phyloP scores from a whole-genome alignment of 129 eudicot genomes.

The Sambucus nigra region DNA sequence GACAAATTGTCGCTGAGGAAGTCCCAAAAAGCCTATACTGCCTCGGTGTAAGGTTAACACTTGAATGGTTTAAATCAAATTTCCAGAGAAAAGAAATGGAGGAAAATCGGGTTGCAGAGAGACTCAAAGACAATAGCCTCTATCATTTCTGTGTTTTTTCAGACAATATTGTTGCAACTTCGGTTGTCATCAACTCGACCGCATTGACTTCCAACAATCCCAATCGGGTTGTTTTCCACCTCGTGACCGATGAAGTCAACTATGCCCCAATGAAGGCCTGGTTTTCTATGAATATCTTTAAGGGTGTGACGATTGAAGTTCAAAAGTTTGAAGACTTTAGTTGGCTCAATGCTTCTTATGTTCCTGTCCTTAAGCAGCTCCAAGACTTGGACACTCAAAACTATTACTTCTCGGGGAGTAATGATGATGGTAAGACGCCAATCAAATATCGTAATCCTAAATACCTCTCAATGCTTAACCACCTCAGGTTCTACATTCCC shows the following conservation, averaged over 20 bases:
- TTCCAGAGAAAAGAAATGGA: constrained; percentile 9
- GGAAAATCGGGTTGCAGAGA: constrained; percentile 7
- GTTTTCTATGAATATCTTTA: constrained; percentile 37
- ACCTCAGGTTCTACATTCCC: constrained; percentile 49
- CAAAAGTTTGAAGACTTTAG: constrained; percentile 44
- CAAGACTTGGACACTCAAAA: constrained; percentile 39
- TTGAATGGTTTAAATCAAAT: constrained; percentile 34
- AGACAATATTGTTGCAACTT: constrained; percentile 46
- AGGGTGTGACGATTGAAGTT: constrained; percentile 39
- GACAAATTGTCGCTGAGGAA: constrained; percentile 53
- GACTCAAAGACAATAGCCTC: constrained; percentile 36
- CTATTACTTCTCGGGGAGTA: constrained; percentile 42
- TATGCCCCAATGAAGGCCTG: constrained; percentile 45
- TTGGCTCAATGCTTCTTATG: constrained; percentile 42
- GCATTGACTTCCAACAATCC: constrained; percentile 34
- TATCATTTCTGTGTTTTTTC: constrained; percentile 52
- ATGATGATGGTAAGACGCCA: constrained; percentile 34
- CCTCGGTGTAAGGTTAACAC: constrained; percentile 34
- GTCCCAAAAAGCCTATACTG: constrained; percentile 48
- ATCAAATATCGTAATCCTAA: constrained; percentile 50
- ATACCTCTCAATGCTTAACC: constrained; percentile 50
- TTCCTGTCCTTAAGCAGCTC: constrained; percentile 42
- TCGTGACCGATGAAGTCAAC: constrained; percentile 46
- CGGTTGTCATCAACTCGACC: constrained; percentile 48
- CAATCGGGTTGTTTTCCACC: constrained; percentile 37